phyloP scores from a whole-genome alignment of 768 basidiomycete genomes.

The Lentinula sp. region DNA sequence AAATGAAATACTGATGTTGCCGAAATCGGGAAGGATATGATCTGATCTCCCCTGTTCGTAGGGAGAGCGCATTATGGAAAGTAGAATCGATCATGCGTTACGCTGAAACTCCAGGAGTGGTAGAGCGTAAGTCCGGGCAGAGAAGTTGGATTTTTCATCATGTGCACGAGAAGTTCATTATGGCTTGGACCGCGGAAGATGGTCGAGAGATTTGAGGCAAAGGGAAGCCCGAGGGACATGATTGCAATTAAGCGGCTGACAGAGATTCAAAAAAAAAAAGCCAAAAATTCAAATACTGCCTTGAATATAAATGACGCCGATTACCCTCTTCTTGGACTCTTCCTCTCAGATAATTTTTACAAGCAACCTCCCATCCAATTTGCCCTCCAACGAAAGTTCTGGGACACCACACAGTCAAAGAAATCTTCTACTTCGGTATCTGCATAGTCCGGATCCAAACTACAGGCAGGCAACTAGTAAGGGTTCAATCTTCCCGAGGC shows the following conservation, averaged over 20 bases:
- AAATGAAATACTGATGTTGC: too few species aligned
- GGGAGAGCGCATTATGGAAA: too few species aligned
- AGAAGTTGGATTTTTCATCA: background rate
- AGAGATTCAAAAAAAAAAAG: background rate
- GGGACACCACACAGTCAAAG: too few species aligned
- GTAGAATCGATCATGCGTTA: too few species aligned
- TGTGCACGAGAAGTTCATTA: background rate
- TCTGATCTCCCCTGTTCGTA: too few species aligned
- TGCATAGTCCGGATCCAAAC: background rate
- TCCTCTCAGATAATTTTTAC: too few species aligned
- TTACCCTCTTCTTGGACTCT: too few species aligned
- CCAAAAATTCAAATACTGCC: background rate
- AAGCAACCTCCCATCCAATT: too few species aligned
- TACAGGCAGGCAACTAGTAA: background rate
- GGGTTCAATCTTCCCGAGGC: background rate
- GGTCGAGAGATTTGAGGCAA: background rate
- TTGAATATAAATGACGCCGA: background rate
- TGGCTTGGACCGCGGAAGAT: background rate
- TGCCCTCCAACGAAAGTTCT: too few species aligned
- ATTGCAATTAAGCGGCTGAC: background rate
- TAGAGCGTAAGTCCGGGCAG: background rate
- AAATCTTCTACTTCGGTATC: too few species aligned
- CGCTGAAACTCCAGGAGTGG: too few species aligned
- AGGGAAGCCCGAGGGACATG: background rate
- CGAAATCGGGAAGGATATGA: too few species aligned